Base-by-base conservation (phyloP, 2,329 filamentous ascomycete species). In the Tolypocladium nubicola region DNA sequence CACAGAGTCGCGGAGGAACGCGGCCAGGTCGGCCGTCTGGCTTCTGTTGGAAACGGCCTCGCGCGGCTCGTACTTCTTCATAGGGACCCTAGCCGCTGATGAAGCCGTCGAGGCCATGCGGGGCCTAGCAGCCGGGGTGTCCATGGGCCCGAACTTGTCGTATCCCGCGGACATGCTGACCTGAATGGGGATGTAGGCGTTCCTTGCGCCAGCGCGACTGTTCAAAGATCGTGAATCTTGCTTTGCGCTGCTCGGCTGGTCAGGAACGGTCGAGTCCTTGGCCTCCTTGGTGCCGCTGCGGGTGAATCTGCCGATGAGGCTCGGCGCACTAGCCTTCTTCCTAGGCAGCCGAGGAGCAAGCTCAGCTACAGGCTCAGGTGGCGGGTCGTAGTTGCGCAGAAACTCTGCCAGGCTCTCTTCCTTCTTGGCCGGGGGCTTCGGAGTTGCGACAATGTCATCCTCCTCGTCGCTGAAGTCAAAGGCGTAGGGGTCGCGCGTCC, bases 401-500 rank as follows among this genome's bases (percentile, higher is more conserved):
- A 92, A 92, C 61, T 92, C 88, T 38, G 87, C 82, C 53, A 92
- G 70, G 61, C 83, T 87, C 70, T 91, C 86, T 66, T 88, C 83
- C 61, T 79, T 74, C 60, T 76, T 76, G 4, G 65, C 66, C 14
- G 72, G 69, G 33, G 67, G 62, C 57, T 73, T 66, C 66, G 74
- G 64, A 41, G 70, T 65, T 37, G 83, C 60, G 26, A 66, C 68
- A 3, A 70, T 64, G 11, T 72, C 75, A 1, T 85, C 79, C 16
- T 83, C 80, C 10, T 85, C 61, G 57, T 90, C 87, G 64, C 86
- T 88, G 37, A 85, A 77, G 66, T 97, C 92, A 61, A 97, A 90
- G n/a, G 91, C 90, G 63, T 97, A 97, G 0, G 93, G 94, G 66
- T 99, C 94, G 57, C 83, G 88, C 55, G 91, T 84, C 35, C 90